Base-by-base conservation (phyloP, 2,329 filamentous ascomycete genomes). In the Alternaria sp. region DNA sequence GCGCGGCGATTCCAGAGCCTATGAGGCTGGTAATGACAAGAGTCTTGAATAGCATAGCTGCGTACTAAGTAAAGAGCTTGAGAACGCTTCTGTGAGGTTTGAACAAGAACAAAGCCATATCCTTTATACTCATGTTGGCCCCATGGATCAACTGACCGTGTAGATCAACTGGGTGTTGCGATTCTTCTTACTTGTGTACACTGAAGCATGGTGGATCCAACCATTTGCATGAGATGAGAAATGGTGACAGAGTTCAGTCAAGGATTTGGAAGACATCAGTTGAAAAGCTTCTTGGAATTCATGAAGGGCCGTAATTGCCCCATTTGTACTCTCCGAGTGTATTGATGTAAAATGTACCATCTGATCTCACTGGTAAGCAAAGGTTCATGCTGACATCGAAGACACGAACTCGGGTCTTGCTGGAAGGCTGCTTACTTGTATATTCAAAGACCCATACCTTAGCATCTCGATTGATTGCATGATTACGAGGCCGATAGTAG, bases 21-120 rank as follows among this genome's bases (percentile, higher is more conserved):
- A 53, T 20, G 22, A 53, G 38, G 25, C 50, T 28, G 4, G 27
- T 28, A 28, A 30, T 1, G 4, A 53, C n/a, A 4, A 43, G 25
- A 30, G 25, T 53, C 14, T 43, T 53, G 36, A 53, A 41, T 11
- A 53, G 20, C 34, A 53, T 53, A 34, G 36, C 36, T 49, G 40
- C 25, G 18, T 34, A 22, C n/a, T 3, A 14, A 22, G 18, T 7
- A 9, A 25, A 5, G 30, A 34, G 18, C 18, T 16, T 34, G 46
- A 36, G 16, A 2, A 49, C 10, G 18, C 8, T n/a, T 20, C 16
- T 49, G 30, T 36, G 30, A 16, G 5, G 18, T 20, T 25, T 34
- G 16, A 9, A 22, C 5, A 12, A 36, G 8, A 49, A 16, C 30
- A 30, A 10, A 34, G 10, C 30, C 18, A 30, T 22, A 11, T 22